Conservation (phyloP, 495 filamentous ascomycete genomes). For the Xylaria flabelliformis region DNA sequence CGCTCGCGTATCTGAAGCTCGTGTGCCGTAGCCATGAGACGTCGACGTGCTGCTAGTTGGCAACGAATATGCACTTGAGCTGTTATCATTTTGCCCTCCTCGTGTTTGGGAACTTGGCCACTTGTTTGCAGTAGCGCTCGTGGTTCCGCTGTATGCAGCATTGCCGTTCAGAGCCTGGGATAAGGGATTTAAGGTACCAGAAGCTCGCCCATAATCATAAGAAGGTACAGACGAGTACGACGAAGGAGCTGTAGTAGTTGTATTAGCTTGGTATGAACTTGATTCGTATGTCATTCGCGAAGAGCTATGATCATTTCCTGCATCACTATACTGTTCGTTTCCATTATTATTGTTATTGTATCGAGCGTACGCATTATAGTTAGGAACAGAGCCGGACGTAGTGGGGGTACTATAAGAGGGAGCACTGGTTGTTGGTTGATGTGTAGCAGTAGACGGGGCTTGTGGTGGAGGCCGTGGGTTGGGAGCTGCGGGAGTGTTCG, state of each 20-base stretch:
- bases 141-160: conserved; percentile 28
- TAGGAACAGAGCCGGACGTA: conserved; percentile 30
- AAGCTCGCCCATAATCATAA: conserved; percentile 36
- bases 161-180: conserved; percentile 33
- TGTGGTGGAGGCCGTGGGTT: conserved; percentile 35
- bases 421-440: conserved; percentile 24
- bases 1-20: conserved; percentile 23
- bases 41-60: conserved; percentile 26
- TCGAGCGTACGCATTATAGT: conserved; percentile 35
- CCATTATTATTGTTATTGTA: conserved; percentile 34
- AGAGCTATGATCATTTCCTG: conserved; percentile 30
- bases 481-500: conserved; percentile 33
- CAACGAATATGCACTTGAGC: conserved; percentile 31
- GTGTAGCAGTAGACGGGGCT: conserved; percentile 28
- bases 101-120: conserved; percentile 38
- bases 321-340: conserved; percentile 33
- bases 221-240: conserved; percentile 33
- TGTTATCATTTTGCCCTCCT: conserved; percentile 25
- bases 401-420: conserved; percentile 31
- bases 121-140: conserved; percentile 26
- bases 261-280: conserved; percentile 34
- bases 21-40: conserved; percentile 33
- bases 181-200: conserved; percentile 32
- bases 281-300: conserved; percentile 38
- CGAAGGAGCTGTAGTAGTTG: conserved; percentile 30